These are phyloP conservation scores for Eruca vesicaria DNA, from an alignment of 441 rosid genomes.

Conservation along the genomic window DNA sequence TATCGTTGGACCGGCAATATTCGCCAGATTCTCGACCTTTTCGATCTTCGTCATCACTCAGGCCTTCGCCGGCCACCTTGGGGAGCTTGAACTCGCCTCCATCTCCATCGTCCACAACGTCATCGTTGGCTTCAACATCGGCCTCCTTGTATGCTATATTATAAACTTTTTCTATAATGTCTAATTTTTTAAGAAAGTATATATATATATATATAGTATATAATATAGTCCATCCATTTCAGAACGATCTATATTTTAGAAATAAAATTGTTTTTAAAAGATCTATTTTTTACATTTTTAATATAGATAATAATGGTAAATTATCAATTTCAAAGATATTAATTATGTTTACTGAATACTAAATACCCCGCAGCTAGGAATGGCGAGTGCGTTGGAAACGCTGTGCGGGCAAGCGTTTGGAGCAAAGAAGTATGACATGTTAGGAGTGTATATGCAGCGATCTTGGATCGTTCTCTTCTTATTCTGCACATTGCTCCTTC, in stretches of 20 bases:
- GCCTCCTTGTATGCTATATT: conserved; percentile 82
- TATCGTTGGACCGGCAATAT: not conserved
- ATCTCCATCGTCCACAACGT: conserved; percentile 74
- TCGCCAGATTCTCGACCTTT: not conserved
- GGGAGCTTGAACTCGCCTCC: conserved; percentile 75
- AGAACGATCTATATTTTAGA: too few relatives aligned
- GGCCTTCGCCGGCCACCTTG: conserved; percentile 82
- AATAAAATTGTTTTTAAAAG: too few relatives aligned
- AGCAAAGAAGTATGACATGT: conserved; percentile 56
- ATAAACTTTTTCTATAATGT: too few relatives aligned
- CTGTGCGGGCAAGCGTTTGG: conserved; percentile 87
- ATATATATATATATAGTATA: not conserved
- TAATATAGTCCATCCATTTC: too few relatives aligned
- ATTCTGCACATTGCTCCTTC: conserved; percentile 56
- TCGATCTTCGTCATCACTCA: conserved; percentile 35
- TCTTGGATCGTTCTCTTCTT: conserved; percentile 71
- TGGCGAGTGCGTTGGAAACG: conserved; percentile 81
- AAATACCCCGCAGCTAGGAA: conserved; percentile 71
- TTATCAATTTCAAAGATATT: too few relatives aligned
- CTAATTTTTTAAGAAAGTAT: not conserved
- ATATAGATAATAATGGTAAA: too few relatives aligned
- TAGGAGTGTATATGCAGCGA: conserved; percentile 75
- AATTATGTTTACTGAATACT: too few relatives aligned
- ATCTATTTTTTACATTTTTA: too few relatives aligned
- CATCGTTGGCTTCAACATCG: conserved; percentile 73